These are phyloP conservation scores for Apiospora rasikravindrae DNA, from an alignment of 2,329 filamentous ascomycete species.

Conservation along the genomic window DNA sequence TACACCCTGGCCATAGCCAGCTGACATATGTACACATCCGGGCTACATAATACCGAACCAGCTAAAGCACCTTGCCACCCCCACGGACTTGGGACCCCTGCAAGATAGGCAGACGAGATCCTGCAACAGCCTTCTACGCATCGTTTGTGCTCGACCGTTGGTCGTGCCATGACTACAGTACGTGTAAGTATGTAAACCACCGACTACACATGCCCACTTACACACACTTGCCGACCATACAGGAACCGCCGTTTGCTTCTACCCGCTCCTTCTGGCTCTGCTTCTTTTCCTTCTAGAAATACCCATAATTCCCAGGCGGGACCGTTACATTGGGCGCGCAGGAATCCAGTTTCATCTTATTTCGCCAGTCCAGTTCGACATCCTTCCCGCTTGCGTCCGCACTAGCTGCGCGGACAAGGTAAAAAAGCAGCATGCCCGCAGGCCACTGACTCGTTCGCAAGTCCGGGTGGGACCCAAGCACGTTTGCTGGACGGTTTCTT, in stretches of 20 bases:
- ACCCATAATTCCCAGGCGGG: neutral
- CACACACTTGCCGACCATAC: neutral
- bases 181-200: too few relatives aligned
- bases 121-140: neutral
- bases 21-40: neutral
- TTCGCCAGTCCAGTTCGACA: neutral
- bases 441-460: neutral
- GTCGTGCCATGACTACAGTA: neutral
- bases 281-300: constrained; percentile 6
- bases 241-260: neutral
- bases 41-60: neutral
- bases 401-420: neutral
- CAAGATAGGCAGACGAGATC: neutral
- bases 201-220: neutral
- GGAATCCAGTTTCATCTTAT: constrained; percentile 1
- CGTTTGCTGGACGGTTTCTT: neutral
- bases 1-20: neutral
- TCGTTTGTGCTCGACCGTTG: neutral
- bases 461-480: neutral
- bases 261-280: neutral
- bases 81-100: neutral
- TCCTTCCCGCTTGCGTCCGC: neutral
- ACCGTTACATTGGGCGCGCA: neutral
- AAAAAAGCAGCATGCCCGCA: constrained; percentile 6
- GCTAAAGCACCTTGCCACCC: neutral